Evolutionary conservation across 2,329 filamentous ascomycete genomes (phyloP).

Genomic region (Penicillium sp.): DNA sequence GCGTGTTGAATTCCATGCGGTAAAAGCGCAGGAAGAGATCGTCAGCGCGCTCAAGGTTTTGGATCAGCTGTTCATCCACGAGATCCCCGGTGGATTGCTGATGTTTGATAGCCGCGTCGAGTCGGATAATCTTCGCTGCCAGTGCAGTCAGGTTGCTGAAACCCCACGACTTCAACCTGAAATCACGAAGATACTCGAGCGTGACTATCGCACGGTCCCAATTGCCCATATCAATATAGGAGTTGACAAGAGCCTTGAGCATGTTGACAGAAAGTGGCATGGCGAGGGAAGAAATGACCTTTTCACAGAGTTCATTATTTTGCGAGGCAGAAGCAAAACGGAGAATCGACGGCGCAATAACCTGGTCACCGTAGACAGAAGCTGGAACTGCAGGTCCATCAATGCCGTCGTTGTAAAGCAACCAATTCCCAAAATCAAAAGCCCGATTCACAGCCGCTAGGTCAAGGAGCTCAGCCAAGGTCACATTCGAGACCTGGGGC

Average conservation of each 20-base stretch:
- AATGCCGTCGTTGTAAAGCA: constrained; percentile 54
- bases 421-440: constrained; percentile 55
- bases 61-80: constrained; percentile 15
- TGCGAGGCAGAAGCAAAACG: constrained; percentile 55
- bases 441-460: constrained; percentile 49
- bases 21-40: constrained; percentile 38
- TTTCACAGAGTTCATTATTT: constrained; percentile 39
- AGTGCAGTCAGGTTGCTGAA: constrained; percentile 39
- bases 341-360: constrained; percentile 55
- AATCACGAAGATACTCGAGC: constrained; percentile 36
- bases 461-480: constrained; percentile 55
- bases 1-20: constrained; percentile 36
- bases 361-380: constrained; percentile 48
- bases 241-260: constrained; percentile 39
- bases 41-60: constrained; percentile 29
- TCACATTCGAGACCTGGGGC: constrained; percentile 46
- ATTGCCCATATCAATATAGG: constrained; percentile 33
- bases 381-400: constrained; percentile 56
- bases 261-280: constrained; percentile 38
- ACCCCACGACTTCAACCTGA: constrained; percentile 39
- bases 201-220: constrained; percentile 38
- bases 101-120: constrained; percentile 31
- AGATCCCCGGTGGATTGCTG: constrained; percentile 6
- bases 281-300: constrained; percentile 32
- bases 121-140: constrained; percentile 43